phyloP scores from a whole-genome alignment of 768 basidiomycete genomes.

The Astraeus odoratus region DNA sequence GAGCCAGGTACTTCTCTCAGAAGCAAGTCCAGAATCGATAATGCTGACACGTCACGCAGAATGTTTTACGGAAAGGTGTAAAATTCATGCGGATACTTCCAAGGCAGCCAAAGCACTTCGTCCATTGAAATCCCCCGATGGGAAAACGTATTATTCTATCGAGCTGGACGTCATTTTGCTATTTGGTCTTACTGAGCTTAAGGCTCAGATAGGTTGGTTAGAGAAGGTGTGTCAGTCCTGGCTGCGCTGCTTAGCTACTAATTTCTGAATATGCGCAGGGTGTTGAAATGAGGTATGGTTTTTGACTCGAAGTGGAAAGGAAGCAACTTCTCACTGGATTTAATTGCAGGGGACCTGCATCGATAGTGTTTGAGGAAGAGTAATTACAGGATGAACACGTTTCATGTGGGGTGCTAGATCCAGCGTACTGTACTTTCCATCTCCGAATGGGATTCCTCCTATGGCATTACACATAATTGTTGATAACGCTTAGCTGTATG shows the following conservation, averaged over 20 bases:
- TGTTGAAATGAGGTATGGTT: slow-evolving; percentile 6
- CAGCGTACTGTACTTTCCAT: too few species aligned
- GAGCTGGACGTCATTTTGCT: slow-evolving; percentile 30
- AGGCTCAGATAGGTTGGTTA: slow-evolving; percentile 39
- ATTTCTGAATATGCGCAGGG: slow-evolving; percentile 5
- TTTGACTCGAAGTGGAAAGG: too few species aligned
- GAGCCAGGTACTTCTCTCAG: too few species aligned
- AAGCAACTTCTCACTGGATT: too few species aligned
- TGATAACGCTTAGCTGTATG: too few species aligned
- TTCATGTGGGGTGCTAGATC: too few species aligned
- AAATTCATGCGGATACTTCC: slow-evolving; percentile 8
- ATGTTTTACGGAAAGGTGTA: slow-evolving; percentile 4
- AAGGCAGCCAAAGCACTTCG: slow-evolving; percentile 3
- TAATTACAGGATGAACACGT: too few species aligned
- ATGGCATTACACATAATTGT: too few species aligned
- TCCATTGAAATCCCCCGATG: not conserved
- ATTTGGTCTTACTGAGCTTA: slow-evolving; percentile 38
- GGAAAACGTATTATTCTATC: slow-evolving; percentile 10
- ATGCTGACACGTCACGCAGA: not conserved
- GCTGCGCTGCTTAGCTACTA: not conserved
- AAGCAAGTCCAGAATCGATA: too few species aligned
- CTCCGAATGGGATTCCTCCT: too few species aligned
- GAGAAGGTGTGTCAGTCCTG: slow-evolving; percentile 22
- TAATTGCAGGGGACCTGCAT: too few species aligned
- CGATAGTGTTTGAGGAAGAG: too few species aligned